Evolutionary conservation across 345 rosid species (phyloP), one percentile per base, ranked within the genome.

Genomic region (Dovyalis caffra): DNA sequence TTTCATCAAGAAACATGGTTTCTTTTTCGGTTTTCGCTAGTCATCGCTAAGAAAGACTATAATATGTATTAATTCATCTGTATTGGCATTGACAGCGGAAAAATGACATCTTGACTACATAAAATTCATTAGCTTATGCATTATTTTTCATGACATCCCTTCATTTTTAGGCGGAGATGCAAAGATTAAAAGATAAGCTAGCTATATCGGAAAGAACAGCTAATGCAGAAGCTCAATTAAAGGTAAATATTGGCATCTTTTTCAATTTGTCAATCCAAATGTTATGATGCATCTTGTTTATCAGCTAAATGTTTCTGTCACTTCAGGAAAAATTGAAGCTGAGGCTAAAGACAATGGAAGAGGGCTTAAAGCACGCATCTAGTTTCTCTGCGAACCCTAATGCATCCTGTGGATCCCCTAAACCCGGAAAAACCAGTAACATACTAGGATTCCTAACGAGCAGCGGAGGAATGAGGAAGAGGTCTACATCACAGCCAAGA

Each of bases 221-320:
- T 18, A 93, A 88, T 80, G 94, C 97, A 43, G 98, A 95, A 84
- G 89, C 95, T 21, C 97, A 88, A 76, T 86, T 93, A 40, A 95
- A 95, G 97, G 99, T 90, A 74, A 80, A 15, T 0, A 6, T 57
- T 63, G 57, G 37, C 56, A 64, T 70, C 64, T 67, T 25, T 6
- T 57, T 2, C 5, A 12, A 49, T 28, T 31, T 43, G 28, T 47
- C 73, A 1, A n/a, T 23, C 66, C 69, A 12, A 28, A 23, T 21
- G 23, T 1, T 20, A 18, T 18, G 21, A 64, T 68, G 21, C 45
- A 31, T 14, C 28, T 21, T 57, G 29, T 37, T 28, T 68, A 43
- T 45, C 16, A 29, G 7, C 3, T 31, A 71, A 20, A 32, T 57
- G 51, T 64, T 34, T 66, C 18, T 67, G 49, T 60, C 53, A 20